Evolutionary conservation across 2,329 filamentous ascomycete genomes (phyloP), one percentile per base, ranked within the genome.

Genomic region (Catunica adiposa): DNA sequence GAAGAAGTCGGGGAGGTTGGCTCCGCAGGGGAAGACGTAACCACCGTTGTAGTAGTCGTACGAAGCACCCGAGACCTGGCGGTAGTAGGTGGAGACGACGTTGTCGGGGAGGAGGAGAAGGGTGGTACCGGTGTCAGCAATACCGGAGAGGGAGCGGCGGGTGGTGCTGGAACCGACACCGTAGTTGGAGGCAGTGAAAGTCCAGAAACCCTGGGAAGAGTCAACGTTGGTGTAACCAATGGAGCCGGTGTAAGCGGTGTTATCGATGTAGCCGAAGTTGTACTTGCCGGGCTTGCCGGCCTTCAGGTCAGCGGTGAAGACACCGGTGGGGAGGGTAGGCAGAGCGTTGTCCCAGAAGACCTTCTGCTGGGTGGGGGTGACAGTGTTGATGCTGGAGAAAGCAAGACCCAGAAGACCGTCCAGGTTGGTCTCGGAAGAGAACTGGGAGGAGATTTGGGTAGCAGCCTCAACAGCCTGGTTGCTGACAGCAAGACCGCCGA

Each of bases 181-280:
- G n/a, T 54, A 53, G 65, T 70, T 69, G 23, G 71, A 70, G 4
- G 77, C 79, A 14, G 72, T 55, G 61, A 57, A 63, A 26, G 7
- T 40, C 84, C 84, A 89, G 71, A 82, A 87, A 7, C 84, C 84
- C 31, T 71, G 68, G 9, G 72, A 73, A 17, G 71, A 73, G 64
- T 86, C 77, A 47, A 54, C 15, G 59, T 87, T 73, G 8, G 75
- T 70, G 20, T 80, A 71, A 64, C 80, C 86, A 22, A 73, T 67
- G 62, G 73, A 62, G 34, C 84, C 84, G 1, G 66, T 71, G 66
- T 83, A 84, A 62, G 84, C 80, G 56, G 69, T 69, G 1, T 63
- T 64, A 64, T 89, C 82, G 62, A 89, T 80, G 61, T 67, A 74
- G 59, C 86, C 86, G 62, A 89, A 89, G 64, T 87, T 81, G 68